Evolutionary conservation across 1,284 basidiomycete genomes (phyloP), one percentile per base, ranked within the genome.

Genomic region (Heterobasidion irregulare): DNA sequence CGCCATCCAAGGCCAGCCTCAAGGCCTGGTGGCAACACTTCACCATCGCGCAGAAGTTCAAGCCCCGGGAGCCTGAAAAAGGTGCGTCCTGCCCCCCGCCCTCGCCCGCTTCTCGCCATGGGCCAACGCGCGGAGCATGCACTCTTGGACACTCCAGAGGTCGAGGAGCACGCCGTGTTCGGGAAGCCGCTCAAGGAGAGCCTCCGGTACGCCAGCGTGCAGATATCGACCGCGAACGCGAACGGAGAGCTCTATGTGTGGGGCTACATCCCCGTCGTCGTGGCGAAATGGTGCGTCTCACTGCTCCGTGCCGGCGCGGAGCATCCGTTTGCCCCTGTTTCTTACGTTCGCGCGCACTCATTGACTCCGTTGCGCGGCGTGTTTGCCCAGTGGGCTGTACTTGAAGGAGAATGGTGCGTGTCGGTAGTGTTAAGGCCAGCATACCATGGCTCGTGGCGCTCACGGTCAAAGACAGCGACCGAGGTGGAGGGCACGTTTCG

Each of bases 401-500:
- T 81, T 98, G 59, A 98, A 98, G 69, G 89, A 93, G 72, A 89
- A 89, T 62, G 90, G 90, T 91, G 61, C 58, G 73, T 67, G 32
- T 26, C 2, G 15, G 41, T 46, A 43, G 8, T 38, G 13, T 48
- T 50, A n/a, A 51, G 18, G 55, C 50, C 18, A n/a, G 46, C 26
- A 47, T 53, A 32, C 19, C 33, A 46, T 35, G 60, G 33, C 54
- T 55, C 49, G 51, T 33, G 33, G 45, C 60, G 33, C 54, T 55
- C 50, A 53, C 26, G 33, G 43, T 45, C 19, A 56, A 57, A 53
- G 52, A 13, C 67, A 92, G 93, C 93, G 19, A 97, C 93, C 43
- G 93, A 96, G 69, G 85, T 96, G n/a, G 85, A 92, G 65, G 96
- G 96, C 16, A 92, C 93, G 1, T 99, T 99, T 69, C 90, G 97